Base-by-base conservation (phyloP, 768 basidiomycete genomes). In the Leccinum variicolor region DNA sequence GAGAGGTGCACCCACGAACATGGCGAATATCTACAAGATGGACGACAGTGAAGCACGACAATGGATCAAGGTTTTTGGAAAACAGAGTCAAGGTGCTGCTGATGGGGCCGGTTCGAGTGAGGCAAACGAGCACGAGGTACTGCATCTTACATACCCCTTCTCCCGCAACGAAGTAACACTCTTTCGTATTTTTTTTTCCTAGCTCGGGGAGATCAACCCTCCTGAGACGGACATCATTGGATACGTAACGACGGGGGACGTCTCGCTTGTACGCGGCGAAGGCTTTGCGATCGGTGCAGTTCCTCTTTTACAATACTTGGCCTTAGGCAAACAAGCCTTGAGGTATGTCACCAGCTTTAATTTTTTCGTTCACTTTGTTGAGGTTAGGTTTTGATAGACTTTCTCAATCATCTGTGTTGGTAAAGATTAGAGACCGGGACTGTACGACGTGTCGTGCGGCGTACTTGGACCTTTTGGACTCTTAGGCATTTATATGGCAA, bases 181-280 rank as follows among this genome's bases (percentile, higher is more conserved):
- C 5, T 5, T 19, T 64, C 13, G 21, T 26, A 1, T 46, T 43
- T 31, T 17, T 31, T 17, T 50, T 51, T 60, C 56, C 34, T 51
- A 87, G 86, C 65, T 85, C 4, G 79, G 78, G 13, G 75, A 78
- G 57, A 60, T 70, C 6, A 69, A 73, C 7, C 77, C 84, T 6
- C 64, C 74, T 2, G 66, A 77, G 49, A 68, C 74, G 3, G 67
- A 73, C 3, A 78, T 90, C 25, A 83, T 96, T 53, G 95, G 96
- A 1, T 91, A 90, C 65, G 79, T 94, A 19, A 92, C 93, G 0
- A 87, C 90, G 3, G 95, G 94, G 0, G 86, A 85, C 58, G 89
- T 82, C 68, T 95, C 94, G 2, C 79, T 98, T 8, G 79, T 84
- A 0, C 81, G 85, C 28, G 95, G 95, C 0, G 75, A 81, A 57